Base-by-base conservation (phyloP, 257 asterid genomes). In the Sherardia arvensis region DNA sequence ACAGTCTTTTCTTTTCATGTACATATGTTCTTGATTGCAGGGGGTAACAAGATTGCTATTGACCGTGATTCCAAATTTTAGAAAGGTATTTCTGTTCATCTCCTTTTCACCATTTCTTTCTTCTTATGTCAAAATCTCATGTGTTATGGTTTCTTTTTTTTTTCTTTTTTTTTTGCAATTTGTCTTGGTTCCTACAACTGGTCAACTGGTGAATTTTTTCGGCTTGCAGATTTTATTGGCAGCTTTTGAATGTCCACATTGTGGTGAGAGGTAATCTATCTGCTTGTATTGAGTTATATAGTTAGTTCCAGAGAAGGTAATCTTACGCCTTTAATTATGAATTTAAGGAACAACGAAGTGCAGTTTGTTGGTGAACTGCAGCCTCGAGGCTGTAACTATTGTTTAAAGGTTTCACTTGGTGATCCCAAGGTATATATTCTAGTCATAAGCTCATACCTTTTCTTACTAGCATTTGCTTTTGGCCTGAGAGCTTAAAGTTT, bases 361-460 rank as follows among this genome's bases (percentile, higher is more conserved):
- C 96, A 90, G 65, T 90, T 87, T 70, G 97, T 96, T 61, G 99
- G 97, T 75, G 99, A 90, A 73, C 85, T 90, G 61, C 97, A 93
- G 77, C 92, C 96, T 32, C 85, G 85, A 73, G 96, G 97, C 64
- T 90, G 97, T 75, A 73, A 67, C 66, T 87, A 76, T 72, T 5
- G 71, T 59, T 79, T 93, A 65, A 69, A 78, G 49, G 78, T 90
- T 75, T 81, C 90, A 18, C 67, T 81, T 61, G 96, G 88, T 22
- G 94, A 90, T 74, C 79, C 64, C 77, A 84, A 93, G 99, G 99
- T 5, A 9, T 28, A 26, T 29, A 59, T 25, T 55, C 22, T 59
- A 22, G 15, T 47, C 20, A 47, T 48, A 12, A 1, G 17, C 21
- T 0, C 51, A 15, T 15, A 43, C 21, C 57, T 36, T 28, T 30